Percentiles rank a stretch among this genome's conserved stretches.
Evolutionary conservation across 108 stramenopile genomes (phyloP).

Genomic region (Skeletonema costatum): DNA sequence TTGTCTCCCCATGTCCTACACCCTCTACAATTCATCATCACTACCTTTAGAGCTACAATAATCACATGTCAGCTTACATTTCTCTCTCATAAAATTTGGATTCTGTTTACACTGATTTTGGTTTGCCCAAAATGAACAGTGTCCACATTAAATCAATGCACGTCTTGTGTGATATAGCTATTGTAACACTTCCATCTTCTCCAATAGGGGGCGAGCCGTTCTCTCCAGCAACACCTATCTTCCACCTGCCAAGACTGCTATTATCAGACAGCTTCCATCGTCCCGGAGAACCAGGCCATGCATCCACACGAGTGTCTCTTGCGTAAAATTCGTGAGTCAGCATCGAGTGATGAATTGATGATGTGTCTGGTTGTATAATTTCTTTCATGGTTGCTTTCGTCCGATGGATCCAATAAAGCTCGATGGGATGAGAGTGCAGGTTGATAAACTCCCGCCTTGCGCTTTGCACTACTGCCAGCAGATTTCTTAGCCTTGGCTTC

Average conservation of each 20-base stretch:
- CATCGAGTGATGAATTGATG: constrained; percentile 17
- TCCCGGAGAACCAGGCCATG: constrained; percentile 46
- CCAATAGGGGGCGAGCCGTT: constrained; percentile 10
- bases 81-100: constrained; percentile 56
- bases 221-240: constrained; percentile 34
- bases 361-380: constrained; percentile 17
- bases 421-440: constrained; percentile 59
- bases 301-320: constrained; percentile 58
- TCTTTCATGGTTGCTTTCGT: constrained; percentile 26
- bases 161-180: constrained; percentile 36
- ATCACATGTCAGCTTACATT: constrained; percentile 46
- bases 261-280: constrained; percentile 44
- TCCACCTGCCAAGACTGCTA: constrained; percentile 34
- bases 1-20: neutral
- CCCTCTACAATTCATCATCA: neutral
- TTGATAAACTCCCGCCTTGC: constrained; percentile 62
- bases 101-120: constrained; percentile 53
- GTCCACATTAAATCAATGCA: constrained; percentile 63
- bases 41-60: neutral
- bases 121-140: constrained; percentile 56
- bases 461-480: too few relatives aligned
- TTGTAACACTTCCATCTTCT: constrained; percentile 10
- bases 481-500: too few relatives aligned
- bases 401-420: constrained; percentile 66
- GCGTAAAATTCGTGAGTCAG: constrained; percentile 66